phyloP scores from a whole-genome alignment of 225 moss, liverwort and hornwort species.

The Lunularia cruciata region DNA sequence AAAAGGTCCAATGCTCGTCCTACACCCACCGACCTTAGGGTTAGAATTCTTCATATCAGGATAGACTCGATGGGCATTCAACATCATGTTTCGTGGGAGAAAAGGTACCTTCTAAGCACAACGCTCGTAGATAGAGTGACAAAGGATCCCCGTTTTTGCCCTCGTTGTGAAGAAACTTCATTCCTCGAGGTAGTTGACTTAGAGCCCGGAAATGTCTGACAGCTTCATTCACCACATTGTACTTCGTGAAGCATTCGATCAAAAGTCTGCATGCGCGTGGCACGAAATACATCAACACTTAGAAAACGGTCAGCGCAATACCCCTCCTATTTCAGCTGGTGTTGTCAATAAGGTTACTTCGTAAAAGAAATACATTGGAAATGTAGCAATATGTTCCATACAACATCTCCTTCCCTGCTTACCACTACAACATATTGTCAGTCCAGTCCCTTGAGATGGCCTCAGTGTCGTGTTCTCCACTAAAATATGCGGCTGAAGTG shows the following conservation, averaged over 20 bases:
- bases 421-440: too few relatives aligned
- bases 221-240: slow-evolving; percentile 79
- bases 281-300: slow-evolving; percentile 20
- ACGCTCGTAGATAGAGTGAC: slow-evolving; percentile 77
- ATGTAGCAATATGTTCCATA: too few relatives aligned
- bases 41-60: not conserved
- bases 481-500: too few relatives aligned
- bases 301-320: not conserved
- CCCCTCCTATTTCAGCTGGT: not conserved
- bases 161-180: slow-evolving; percentile 56
- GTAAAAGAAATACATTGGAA: too few relatives aligned
- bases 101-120: slow-evolving; percentile 78
- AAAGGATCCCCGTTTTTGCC: slow-evolving; percentile 75
- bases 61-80: not conserved
- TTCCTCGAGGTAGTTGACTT: slow-evolving; percentile 60
- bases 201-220: slow-evolving; percentile 89
- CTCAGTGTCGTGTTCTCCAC: too few relatives aligned
- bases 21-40: slow-evolving; percentile 36
- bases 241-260: slow-evolving; percentile 87
- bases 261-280: slow-evolving; percentile 78
- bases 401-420: too few relatives aligned
- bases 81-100: not conserved
- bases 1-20: slow-evolving; percentile 76
- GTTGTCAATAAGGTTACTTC: too few relatives aligned
- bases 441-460: too few relatives aligned